Base-by-base conservation (phyloP, 1,284 basidiomycete genomes). In the Cystobasidium sp. region DNA sequence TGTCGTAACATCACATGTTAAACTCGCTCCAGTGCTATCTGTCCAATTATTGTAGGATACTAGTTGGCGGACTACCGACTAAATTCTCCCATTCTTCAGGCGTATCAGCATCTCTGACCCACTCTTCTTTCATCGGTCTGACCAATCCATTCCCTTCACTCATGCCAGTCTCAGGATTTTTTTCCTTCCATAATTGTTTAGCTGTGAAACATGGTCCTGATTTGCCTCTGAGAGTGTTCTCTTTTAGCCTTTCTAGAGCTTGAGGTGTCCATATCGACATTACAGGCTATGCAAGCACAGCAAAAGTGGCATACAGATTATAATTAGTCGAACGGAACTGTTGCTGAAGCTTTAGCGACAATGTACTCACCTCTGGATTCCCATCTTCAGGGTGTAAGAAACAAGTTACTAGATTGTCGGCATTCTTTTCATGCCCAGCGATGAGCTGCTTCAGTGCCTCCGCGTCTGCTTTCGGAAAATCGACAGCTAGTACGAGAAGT, bases 231-330 rank as follows among this genome's bases (percentile, higher is more conserved):
- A 43, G 16, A 8, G 67, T 39, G 22, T 68, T 68, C n/a, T 43
- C 67, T 12, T 24, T 16, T 10, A 68, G 39, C 46, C 53, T 52
- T 16, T 44, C 52, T 6, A 68, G 44, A n/a, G 67, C 67, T 59
- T 20, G n/a, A 10, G 67, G 67, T 3, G 67, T 68, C 67, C 67
- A 68, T 20, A 68, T 44, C 44, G 67, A 68, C 55, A 68, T 59
- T 18, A 56, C 41, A 7, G 67, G 67, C 67, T 68, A 44, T 52
- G 47, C 5, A 41, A 6, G 46, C 46, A n/a, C 22, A 49, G 9
- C 14, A n/a, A 52, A 9, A 67, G 43, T 39, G 12, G n/a, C 16
- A 4, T 14, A n/a, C 22, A 58, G 55, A 52, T 18, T 22, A 18
- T 52, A 16, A 31, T n/a, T 16, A 22, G 14, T 59, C 2, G 51